These are phyloP conservation scores for Phialophora macrospora DNA, from an alignment of 2,329 filamentous ascomycete species.

Conservation along the genomic window DNA sequence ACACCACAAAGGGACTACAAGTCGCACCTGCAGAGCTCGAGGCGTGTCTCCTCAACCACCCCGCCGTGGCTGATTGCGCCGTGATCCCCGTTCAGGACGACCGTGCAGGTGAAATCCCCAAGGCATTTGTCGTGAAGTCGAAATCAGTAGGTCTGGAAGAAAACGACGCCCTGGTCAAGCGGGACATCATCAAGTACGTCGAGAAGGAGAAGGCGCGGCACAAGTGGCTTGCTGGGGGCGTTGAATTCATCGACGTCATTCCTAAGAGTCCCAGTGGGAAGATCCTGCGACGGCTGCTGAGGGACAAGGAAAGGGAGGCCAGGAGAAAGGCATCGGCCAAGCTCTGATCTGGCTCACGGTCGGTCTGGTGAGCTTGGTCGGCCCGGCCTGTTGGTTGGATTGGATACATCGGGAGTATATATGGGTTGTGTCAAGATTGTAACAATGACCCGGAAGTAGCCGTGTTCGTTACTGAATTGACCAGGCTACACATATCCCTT, in stretches of 20 bases:
- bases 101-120: slow-evolving; percentile 65
- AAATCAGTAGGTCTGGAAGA: slow-evolving; percentile 58
- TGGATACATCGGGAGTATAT: background rate
- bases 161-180: slow-evolving; percentile 54
- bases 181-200: slow-evolving; percentile 63
- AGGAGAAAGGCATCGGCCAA: slow-evolving; percentile 69
- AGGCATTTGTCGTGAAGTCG: slow-evolving; percentile 67
- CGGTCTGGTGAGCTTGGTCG: background rate
- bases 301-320: slow-evolving; percentile 74
- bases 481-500: background rate
- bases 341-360: slow-evolving; percentile 56
- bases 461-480: background rate
- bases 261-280: slow-evolving; percentile 68
- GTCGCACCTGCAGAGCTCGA: slow-evolving; percentile 84
- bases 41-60: slow-evolving; percentile 75
- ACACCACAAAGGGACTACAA: slow-evolving; percentile 69
- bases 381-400: background rate
- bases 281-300: slow-evolving; percentile 66
- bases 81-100: slow-evolving; percentile 75
- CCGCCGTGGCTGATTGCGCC: slow-evolving; percentile 75
- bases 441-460: background rate
- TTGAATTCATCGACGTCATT: slow-evolving; percentile 62
- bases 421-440: background rate
- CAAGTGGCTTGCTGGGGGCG: slow-evolving; percentile 66
- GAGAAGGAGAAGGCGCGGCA: slow-evolving; percentile 65